phyloP scores from a whole-genome alignment of 1,284 basidiomycete genomes.

The Termitomyces sp. region DNA sequence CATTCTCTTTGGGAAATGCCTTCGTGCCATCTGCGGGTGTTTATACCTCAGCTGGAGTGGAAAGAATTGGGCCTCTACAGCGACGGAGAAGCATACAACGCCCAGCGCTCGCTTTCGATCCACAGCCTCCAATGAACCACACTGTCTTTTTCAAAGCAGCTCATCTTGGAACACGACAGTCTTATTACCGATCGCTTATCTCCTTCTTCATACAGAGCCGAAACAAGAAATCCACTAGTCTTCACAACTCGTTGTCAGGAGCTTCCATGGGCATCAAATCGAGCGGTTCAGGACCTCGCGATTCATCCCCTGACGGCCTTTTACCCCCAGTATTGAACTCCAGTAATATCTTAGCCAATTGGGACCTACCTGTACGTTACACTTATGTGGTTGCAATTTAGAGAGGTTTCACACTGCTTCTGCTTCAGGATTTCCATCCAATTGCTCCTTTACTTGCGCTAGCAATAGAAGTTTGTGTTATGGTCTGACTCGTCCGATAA shows the following conservation, averaged over 20 bases:
- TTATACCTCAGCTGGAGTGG: background rate
- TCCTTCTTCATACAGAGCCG: conserved; percentile 1
- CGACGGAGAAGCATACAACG: conserved; percentile 8
- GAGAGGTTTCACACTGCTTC: background rate
- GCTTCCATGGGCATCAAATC: background rate
- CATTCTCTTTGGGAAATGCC: conserved; percentile 8
- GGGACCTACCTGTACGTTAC: background rate
- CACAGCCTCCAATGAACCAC: conserved; percentile 6
- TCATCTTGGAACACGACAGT: conserved; percentile 8
- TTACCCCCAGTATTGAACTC: background rate
- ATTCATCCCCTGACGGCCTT: background rate
- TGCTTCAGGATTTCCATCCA: conserved; percentile 14
- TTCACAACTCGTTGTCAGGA: background rate
- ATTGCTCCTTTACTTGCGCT: background rate
- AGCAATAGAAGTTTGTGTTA: background rate
- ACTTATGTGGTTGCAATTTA: background rate
- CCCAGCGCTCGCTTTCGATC: background rate
- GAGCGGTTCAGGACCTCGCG: background rate
- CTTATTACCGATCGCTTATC: conserved; percentile 2
- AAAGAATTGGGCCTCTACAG: conserved; percentile 4
- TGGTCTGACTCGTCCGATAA: background rate
- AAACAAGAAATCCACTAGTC: background rate
- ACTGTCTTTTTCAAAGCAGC: conserved; percentile 14
- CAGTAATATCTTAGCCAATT: background rate
- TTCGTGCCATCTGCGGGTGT: background rate